A percentile compares a stretch with the other conserved stretches of the same genome.
phyloP scores from a whole-genome alignment of 83 land plant species.

The Picea abies region DNA sequence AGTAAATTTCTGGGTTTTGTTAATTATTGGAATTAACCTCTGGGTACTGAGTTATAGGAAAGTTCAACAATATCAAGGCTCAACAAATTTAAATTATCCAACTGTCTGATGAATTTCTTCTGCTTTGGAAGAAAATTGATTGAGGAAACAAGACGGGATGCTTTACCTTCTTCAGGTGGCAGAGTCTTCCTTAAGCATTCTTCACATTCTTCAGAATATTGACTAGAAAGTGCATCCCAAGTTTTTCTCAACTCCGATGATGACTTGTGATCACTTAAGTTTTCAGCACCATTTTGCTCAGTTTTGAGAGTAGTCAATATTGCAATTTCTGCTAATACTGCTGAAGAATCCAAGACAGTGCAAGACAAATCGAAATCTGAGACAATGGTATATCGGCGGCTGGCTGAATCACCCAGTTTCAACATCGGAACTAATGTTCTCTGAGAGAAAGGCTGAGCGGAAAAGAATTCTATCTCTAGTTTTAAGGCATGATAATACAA shows the following conservation, averaged over 20 bases:
- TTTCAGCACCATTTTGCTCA: constrained; percentile 45
- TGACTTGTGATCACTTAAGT: constrained; percentile 31
- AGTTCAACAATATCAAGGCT: neutral
- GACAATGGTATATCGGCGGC: constrained; percentile 51
- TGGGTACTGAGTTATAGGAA: too few species aligned
- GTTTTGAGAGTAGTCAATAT: constrained; percentile 52
- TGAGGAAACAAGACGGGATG: neutral
- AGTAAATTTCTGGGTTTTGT: too few species aligned
- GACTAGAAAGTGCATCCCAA: constrained; percentile 67
- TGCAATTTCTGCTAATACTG: constrained; percentile 83
- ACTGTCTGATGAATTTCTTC: neutral
- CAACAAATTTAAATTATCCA: neutral
- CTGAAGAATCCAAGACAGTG: constrained; percentile 88
- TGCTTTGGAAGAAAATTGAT: neutral
- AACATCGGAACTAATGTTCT: constrained; percentile 53
- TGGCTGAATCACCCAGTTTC: constrained; percentile 36
- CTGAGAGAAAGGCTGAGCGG: constrained; percentile 53
- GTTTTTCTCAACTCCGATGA: constrained; percentile 47
- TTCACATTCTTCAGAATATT: constrained; percentile 55
- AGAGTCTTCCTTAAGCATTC: constrained; percentile 1
- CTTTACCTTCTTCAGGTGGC: constrained; percentile 14
- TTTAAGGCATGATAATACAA: constrained; percentile 85
- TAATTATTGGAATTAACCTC: too few species aligned
- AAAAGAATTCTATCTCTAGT: constrained; percentile 78
- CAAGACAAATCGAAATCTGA: constrained; percentile 98